phyloP scores from a whole-genome alignment of 257 asterid species.

The Petrea volubilis region DNA sequence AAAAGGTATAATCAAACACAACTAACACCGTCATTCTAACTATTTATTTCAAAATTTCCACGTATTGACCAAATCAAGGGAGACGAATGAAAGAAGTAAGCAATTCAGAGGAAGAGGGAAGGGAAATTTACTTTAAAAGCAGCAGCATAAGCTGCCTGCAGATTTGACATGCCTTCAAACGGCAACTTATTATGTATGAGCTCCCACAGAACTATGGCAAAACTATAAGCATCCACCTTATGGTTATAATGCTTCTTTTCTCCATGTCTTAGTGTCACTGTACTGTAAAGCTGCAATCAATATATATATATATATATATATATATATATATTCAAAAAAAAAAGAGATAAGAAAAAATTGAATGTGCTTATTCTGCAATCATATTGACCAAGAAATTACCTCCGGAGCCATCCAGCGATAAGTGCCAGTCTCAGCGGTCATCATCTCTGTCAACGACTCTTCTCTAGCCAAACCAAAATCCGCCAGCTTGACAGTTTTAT shows the following conservation, averaged over 20 bases:
- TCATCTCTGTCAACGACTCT: conserved; percentile 97
- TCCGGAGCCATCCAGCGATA: conserved; percentile 99
- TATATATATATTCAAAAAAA: too few relatives aligned
- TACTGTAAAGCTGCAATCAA: conserved; percentile 81
- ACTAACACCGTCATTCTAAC: too few relatives aligned
- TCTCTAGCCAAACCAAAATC: conserved; percentile 99
- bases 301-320: too few relatives aligned
- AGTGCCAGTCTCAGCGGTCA: conserved; percentile 99
- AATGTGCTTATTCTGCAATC: neutral
- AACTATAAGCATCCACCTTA: conserved; percentile 96
- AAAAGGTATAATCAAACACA: too few relatives aligned
- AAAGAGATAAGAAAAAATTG: neutral
- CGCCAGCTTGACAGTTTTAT: conserved; percentile 77
- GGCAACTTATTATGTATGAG: conserved; percentile 83
- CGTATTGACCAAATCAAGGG: neutral
- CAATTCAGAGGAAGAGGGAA: neutral
- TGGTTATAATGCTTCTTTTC: conserved; percentile 98
- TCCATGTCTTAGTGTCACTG: conserved; percentile 93
- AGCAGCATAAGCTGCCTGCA: conserved; percentile 99
- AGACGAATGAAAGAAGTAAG: neutral
- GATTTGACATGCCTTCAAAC: conserved; percentile 93
- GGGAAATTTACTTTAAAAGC: conserved; percentile 73
- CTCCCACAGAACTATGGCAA: conserved; percentile 98
- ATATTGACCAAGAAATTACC: conserved; percentile 57
- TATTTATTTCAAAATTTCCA: too few relatives aligned